These are phyloP conservation scores for Monascus purpureus DNA, from an alignment of 495 filamentous ascomycete genomes.

Conservation along the genomic window DNA sequence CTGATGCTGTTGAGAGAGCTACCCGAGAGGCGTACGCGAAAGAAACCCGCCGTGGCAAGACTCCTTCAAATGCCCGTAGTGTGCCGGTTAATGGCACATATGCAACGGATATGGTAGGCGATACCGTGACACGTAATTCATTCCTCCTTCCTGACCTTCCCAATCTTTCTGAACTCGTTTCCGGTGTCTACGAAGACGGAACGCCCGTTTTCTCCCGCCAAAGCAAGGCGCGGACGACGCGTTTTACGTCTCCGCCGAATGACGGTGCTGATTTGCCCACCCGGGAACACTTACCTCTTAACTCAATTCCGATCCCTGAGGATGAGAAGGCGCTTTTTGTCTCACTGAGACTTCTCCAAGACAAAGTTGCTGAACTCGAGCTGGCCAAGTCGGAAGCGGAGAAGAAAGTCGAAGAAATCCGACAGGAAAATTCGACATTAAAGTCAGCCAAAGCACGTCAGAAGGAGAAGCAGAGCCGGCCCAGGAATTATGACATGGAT, in stretches of 20 bases:
- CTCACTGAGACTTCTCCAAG: constrained; percentile 52
- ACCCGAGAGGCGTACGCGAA: constrained; percentile 26
- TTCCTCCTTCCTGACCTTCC: constrained; percentile 55
- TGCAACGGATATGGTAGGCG: constrained; percentile 14
- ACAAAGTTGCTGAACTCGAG: constrained; percentile 50
- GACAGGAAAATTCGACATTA: constrained; percentile 41
- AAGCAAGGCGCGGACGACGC: constrained; percentile 35
- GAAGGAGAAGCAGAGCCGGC: constrained; percentile 27
- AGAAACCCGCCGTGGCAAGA: constrained; percentile 20
- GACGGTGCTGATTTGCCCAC: constrained; percentile 25
- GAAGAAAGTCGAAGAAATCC: constrained; percentile 39
- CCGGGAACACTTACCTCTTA: constrained; percentile 36
- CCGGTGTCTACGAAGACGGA: constrained; percentile 51
- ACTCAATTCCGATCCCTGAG: constrained; percentile 49
- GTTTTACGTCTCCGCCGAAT: constrained; percentile 37
- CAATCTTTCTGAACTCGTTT: constrained; percentile 58
- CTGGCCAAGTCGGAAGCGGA: constrained; percentile 43
- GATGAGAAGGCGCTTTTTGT: constrained; percentile 58
- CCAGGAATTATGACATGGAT: constrained; percentile 27
- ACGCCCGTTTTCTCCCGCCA: constrained; percentile 47
- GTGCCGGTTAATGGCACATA: constrained; percentile 5
- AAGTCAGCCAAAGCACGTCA: constrained; percentile 31
- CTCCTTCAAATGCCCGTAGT: constrained; percentile 7
- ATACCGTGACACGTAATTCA: constrained; percentile 38
- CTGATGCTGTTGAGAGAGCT: constrained; percentile 29